Evolutionary conservation across 116 monocot genomes (phyloP), one percentile per base, ranked within the genome.

Genomic region (Papilionanthe hybrid): DNA sequence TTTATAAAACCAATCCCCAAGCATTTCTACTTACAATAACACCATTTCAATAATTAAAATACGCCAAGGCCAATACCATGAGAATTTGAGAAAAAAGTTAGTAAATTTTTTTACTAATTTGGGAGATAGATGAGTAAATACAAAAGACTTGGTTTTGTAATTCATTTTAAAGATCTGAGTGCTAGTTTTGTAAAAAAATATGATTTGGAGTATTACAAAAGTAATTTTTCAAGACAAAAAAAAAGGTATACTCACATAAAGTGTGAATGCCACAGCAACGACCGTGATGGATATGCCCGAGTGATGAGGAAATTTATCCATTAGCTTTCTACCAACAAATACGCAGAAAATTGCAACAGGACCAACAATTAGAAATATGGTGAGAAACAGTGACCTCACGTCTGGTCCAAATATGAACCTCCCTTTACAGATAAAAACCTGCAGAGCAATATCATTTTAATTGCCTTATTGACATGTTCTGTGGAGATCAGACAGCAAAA

Each of bases 331-430:
- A 45, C 92, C 96, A 19, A 96, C 92, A 77, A 93, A 91, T 56
- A 83, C 83, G 72, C 94, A 96, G 81, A 96, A 96, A 79, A 91
- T 56, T 63, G 81, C 73, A 19, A 86, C 88, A 27, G 96, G 96
- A 60, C 86, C 94, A 79, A 91, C 82, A 60, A 96, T 93, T 30
- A 96, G 94, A 78, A 89, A 92, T 50, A 96, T 82, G 25, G 96
- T 96, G 77, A 94, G 87, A 79, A 96, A 90, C 32, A 96, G 76
- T 43, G 92, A 93, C 81, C 92, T 86, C 72, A 86, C 92, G 85
- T 93, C 93, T 60, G 96, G 96, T 77, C 96, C 96, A 89, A 93
- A 96, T 83, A 96, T 92, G 68, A 96, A 81, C 77, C 90, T 89
- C 76, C 96, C 96, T 80, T 84, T 80, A 65, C 93, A 86, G 69